These are phyloP conservation scores for Dysphania ambrosioides DNA, from an alignment of 148 eudicot genomes.

Conservation along the genomic window DNA sequence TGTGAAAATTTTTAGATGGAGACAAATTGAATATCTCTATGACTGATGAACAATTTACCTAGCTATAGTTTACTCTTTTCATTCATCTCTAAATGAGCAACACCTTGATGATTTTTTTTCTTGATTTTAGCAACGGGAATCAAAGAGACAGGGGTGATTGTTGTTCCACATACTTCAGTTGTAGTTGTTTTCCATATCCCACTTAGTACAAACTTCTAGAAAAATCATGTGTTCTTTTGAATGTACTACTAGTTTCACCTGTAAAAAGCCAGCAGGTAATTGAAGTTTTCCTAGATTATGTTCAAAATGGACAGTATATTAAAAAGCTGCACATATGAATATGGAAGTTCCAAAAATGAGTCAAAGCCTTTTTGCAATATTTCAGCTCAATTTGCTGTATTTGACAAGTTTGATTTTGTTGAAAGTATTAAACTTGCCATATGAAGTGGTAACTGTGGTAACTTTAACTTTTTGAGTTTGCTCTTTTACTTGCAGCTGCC, in stretches of 20 bases:
- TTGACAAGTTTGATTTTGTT: neutral
- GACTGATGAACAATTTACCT: neutral
- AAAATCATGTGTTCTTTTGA: neutral
- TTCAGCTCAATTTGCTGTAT: neutral
- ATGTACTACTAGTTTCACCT: neutral
- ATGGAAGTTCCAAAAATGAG: neutral
- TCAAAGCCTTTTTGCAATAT: neutral
- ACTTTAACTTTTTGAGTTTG: conserved; percentile 20
- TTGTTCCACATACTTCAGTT: neutral
- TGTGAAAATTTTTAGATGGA: neutral
- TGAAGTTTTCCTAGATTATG: neutral
- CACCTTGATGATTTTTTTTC: neutral
- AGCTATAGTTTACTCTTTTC: neutral
- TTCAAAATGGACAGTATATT: neutral
- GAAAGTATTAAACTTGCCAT: neutral
- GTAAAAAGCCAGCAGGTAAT: neutral
- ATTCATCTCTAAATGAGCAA: neutral
- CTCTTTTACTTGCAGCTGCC: conserved; percentile 56
- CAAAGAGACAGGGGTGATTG: neutral
- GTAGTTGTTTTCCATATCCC: neutral
- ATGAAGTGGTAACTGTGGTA: conserved; percentile 12
- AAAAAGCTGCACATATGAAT: neutral
- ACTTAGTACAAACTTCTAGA: neutral
- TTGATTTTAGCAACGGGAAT: neutral
- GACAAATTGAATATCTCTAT: neutral